Evolutionary conservation across 2,329 filamentous ascomycete species (phyloP), one percentile per base, ranked within the genome.

Genomic region (Aspergillus persii): DNA sequence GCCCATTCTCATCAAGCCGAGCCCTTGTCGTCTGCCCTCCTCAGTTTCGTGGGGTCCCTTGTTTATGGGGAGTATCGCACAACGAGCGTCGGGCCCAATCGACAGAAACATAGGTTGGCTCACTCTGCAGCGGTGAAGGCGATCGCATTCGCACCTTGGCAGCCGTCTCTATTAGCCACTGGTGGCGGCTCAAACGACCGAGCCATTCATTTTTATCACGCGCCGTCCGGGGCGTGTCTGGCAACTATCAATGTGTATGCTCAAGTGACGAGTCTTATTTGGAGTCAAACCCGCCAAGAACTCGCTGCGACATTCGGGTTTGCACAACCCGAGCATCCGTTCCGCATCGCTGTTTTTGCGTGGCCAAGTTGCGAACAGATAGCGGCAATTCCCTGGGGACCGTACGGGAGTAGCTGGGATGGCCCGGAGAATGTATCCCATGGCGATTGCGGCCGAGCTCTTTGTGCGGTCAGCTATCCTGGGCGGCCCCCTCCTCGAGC

Each of bases 91-190:
- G 78, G 78, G 2, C 69, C 77, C 5, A 85, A 85, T 6, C 77
- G 81, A 31, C 86, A 90, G 68, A 88, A 84, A 67, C 87, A 96
- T 72, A 84, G 84, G 33, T 95, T 92, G 85, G 75, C 81, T 9
- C 92, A 99, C 72, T 86, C 86, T 29, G 94, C 94, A 0, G 95
- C 95, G 2, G 90, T 98, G 65, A 99, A 99, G 76, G 95, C 95
- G 33, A 95, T 98, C 66, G 92, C 95, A 2, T 98, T 98, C 76
- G 96, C 94, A 63, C 94, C 95, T 0, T 99, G 93, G 94, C 90
- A 94, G 58, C 86, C 90, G 27, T 90, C 89, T 3, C 83, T 99
- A 4, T 77, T 99, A 44, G 95, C 95, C 12, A 96, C 94, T 1
- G 92, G 95, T 3, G 94, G 95, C 44, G 95, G 95, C 27, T 94